These are phyloP conservation scores for Sphagnum magellanicum DNA, from an alignment of 228 moss, liverwort and hornwort species.

Conservation along the genomic window DNA sequence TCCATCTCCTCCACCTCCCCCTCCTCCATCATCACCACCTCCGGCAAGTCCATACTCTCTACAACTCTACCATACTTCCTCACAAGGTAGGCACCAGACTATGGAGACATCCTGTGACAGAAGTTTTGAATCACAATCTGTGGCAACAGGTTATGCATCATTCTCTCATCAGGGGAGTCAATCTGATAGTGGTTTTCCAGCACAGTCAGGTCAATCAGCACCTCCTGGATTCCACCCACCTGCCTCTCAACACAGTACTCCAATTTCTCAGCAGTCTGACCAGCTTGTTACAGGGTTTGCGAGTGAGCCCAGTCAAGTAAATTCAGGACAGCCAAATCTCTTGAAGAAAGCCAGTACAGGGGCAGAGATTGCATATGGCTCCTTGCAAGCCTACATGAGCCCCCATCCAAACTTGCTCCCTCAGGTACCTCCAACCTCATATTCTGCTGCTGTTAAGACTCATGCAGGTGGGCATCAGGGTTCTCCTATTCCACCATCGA, in stretches of 20 bases:
- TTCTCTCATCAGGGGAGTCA: conserved; percentile 20
- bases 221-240: background rate
- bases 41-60: conserved; percentile 31
- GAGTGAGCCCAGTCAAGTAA: background rate
- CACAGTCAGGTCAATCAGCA: conserved; percentile 26
- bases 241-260: background rate
- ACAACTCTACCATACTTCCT: conserved; percentile 14
- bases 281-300: background rate
- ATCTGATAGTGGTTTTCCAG: background rate
- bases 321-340: conserved; percentile 1
- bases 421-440: conserved; percentile 3
- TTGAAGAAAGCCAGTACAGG: conserved; percentile 4
- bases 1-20: conserved; percentile 77
- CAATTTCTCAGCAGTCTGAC: conserved; percentile 19
- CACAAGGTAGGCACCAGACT: conserved; percentile 17
- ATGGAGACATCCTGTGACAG: conserved; percentile 27
- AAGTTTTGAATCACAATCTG: conserved; percentile 35
- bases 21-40: conserved; percentile 66
- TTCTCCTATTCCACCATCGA: conserved; percentile 37
- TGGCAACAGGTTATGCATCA: conserved; percentile 21
- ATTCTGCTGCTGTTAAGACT: conserved; percentile 25
- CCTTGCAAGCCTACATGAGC: conserved; percentile 8
- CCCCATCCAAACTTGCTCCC: conserved; percentile 14
- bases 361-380: conserved; percentile 3
- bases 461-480: conserved; percentile 24